Percentiles rank a stretch among this genome's conserved stretches.
Conservation (phyloP, 495 filamentous ascomycete genomes). For the Aspergillus leporis region DNA sequence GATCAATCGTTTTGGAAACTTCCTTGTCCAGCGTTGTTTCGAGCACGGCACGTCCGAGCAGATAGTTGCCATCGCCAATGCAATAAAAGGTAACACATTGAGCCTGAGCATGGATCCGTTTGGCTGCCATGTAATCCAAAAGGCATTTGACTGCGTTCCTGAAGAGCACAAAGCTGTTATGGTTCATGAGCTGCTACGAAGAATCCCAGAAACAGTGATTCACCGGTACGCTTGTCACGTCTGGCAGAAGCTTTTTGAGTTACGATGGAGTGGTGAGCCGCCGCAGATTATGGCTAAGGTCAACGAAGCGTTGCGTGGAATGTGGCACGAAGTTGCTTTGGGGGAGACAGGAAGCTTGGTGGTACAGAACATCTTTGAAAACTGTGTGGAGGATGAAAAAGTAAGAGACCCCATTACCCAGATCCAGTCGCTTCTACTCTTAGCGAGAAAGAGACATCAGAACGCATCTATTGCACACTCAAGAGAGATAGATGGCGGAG, state of each 20-base stretch:
- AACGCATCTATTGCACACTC: background rate
- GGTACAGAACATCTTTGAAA: slow-evolving; percentile 99
- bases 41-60: slow-evolving; percentile 97
- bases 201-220: slow-evolving; percentile 96
- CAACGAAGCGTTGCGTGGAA: slow-evolving; percentile 90
- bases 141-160: slow-evolving; percentile 95
- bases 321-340: slow-evolving; percentile 98
- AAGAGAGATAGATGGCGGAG: background rate
- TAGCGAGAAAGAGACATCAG: background rate
- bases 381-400: slow-evolving; percentile 98
- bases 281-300: slow-evolving; percentile 99
- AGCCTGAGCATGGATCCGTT: slow-evolving; percentile 97
- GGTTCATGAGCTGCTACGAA: slow-evolving; percentile 93
- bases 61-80: slow-evolving; percentile 89
- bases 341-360: slow-evolving; percentile 97
- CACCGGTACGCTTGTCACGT: slow-evolving; percentile 98
- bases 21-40: slow-evolving; percentile 96
- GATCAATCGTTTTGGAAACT: slow-evolving; percentile 97
- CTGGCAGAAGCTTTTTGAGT: slow-evolving; percentile 99
- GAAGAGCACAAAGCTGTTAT: slow-evolving; percentile 98
- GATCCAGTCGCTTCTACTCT: slow-evolving; percentile 6
- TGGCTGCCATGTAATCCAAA: slow-evolving; percentile 97
- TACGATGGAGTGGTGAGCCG: slow-evolving; percentile 91
- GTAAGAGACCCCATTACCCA: slow-evolving; percentile 43
- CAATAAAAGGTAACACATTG: slow-evolving; percentile 92